Percentiles rank a stretch among this genome's conserved stretches.
phyloP scores from a whole-genome alignment of 2,329 filamentous ascomycete genomes.

The Fonsecaea nubica region DNA sequence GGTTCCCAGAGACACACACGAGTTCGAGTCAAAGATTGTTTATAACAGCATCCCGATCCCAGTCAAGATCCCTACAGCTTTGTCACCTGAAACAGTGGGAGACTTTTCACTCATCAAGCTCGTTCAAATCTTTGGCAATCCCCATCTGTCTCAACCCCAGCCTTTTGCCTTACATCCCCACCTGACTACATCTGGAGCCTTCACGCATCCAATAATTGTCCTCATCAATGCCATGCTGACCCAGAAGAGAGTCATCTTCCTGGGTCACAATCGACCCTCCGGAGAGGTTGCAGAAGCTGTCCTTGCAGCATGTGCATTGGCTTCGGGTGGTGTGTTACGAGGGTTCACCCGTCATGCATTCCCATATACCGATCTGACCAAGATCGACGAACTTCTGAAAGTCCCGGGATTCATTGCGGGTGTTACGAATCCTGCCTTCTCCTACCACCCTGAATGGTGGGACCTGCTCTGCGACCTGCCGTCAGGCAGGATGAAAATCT shows the following conservation, averaged over 20 bases:
- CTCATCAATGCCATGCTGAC: conserved; percentile 93
- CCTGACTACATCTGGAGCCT: conserved; percentile 86
- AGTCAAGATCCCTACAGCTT: conserved; percentile 91
- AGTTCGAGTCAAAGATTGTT: conserved; percentile 92
- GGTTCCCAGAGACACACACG: conserved; percentile 91
- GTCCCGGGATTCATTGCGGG: conserved; percentile 98
- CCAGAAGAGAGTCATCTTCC: conserved; percentile 93
- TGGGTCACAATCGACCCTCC: conserved; percentile 93
- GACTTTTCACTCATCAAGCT: conserved; percentile 98
- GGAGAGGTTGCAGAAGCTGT: conserved; percentile 98
- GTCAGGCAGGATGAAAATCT: conserved; percentile 92
- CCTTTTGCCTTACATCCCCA: conserved; percentile 88
- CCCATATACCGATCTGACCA: conserved; percentile 96
- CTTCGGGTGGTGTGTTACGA: conserved; percentile 86
- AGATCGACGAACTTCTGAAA: conserved; percentile 93
- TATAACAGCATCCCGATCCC: conserved; percentile 98
- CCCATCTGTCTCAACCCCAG: conserved; percentile 81
- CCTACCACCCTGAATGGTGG: conserved; percentile 97
- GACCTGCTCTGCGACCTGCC: conserved; percentile 93
- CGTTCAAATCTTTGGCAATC: conserved; percentile 88
- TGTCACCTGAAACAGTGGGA: conserved; percentile 93
- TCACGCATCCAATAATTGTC: conserved; percentile 93
- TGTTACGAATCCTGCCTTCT: conserved; percentile 96
- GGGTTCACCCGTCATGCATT: conserved; percentile 97
- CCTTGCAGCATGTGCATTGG: conserved; percentile 91